Evolutionary conservation across 768 basidiomycete genomes (phyloP).

Genomic region (Pulveroboletus sp.): DNA sequence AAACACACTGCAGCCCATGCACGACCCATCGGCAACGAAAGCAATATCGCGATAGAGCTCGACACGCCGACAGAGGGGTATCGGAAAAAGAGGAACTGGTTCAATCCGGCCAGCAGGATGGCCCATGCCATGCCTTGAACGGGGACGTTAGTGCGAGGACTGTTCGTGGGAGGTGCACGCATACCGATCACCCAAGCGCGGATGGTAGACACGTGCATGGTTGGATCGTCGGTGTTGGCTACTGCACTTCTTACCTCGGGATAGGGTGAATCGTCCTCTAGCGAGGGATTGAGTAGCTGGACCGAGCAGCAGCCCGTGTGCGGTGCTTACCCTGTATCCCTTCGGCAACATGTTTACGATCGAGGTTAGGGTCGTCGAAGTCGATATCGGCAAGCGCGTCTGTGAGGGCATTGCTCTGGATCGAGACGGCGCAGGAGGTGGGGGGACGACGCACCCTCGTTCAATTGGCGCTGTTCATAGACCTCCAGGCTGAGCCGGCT

Average conservation of each 20-base stretch:
- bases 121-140: conserved; percentile 40
- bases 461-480: conserved; percentile 12
- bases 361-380: conserved; percentile 38
- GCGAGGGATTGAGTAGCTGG: background rate
- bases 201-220: conserved; percentile 55
- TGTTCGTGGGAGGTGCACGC: background rate
- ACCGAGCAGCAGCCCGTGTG: no score
- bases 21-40: conserved; percentile 66
- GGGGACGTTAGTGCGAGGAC: background rate
- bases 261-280: conserved; percentile 77
- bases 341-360: conserved; percentile 13
- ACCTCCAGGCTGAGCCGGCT: conserved; percentile 3
- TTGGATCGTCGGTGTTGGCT: conserved; percentile 64
- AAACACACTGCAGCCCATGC: conserved; percentile 46
- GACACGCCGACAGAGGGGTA: conserved; percentile 45
- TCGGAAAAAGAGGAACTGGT: conserved; percentile 75
- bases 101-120: conserved; percentile 63
- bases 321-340: conserved; percentile 17
- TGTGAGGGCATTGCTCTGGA: background rate
- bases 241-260: conserved; percentile 79
- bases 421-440: background rate
- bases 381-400: conserved; percentile 8
- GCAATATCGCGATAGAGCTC: conserved; percentile 61
- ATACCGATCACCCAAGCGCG: conserved; percentile 57
- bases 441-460: conserved; percentile 4